Conservation (phyloP, 441 rosid species). For the Adansonia rubrostipa region DNA sequence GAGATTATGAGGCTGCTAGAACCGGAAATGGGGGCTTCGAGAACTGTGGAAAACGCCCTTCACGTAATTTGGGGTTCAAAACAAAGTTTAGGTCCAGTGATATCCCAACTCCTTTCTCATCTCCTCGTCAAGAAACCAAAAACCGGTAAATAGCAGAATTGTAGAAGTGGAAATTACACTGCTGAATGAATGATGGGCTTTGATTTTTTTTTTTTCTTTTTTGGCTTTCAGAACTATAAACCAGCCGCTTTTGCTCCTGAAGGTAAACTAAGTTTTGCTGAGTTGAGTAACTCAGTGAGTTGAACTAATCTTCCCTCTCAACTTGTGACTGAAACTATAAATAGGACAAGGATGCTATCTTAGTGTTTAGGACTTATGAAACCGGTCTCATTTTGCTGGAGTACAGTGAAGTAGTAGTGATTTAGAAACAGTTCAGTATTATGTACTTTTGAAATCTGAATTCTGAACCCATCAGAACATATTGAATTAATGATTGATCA, state of each 20-base stretch:
- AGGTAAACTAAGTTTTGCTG: no score
- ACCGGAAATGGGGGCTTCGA: background rate
- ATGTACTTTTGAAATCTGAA: no score
- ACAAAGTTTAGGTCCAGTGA: background rate
- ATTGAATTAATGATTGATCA: no score
- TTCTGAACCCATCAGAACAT: no score
- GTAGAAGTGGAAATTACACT: background rate
- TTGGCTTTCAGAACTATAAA: no score
- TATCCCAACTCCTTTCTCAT: background rate
- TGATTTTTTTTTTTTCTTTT: no score
- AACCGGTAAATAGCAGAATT: background rate
- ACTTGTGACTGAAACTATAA: background rate
- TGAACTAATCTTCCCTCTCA: background rate
- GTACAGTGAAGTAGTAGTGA: no score
- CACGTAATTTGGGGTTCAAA: background rate
- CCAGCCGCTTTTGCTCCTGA: no score
- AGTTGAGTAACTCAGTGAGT: background rate
- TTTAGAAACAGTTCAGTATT: no score
- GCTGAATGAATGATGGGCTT: background rate
- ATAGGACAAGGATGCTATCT: background rate
- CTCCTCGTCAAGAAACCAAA: conserved; percentile 5
- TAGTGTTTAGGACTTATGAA: background rate
- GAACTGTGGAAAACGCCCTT: conserved; percentile 4
- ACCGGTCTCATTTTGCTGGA: no score
- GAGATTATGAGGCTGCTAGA: background rate